Conservation (phyloP, 306 rosid species). For the Abrus pulchellus region DNA sequence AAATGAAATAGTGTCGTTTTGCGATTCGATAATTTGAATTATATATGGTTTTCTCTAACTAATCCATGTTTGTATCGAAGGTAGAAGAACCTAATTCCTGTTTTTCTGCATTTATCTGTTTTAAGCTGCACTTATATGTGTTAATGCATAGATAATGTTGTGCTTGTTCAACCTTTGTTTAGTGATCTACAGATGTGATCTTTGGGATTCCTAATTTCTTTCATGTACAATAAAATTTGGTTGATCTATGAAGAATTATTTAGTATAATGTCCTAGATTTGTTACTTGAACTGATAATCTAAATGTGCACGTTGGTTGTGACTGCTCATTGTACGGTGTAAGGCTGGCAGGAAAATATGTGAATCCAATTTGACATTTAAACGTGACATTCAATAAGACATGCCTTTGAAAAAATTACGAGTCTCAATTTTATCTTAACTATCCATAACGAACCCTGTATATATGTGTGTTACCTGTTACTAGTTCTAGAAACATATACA, state of each 20-base stretch:
- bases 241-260: slow-evolving; percentile 1
- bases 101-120: neutral
- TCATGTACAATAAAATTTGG: neutral
- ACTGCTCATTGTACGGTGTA: neutral
- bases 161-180: neutral
- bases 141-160: neutral
- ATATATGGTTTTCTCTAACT: neutral
- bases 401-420: neutral
- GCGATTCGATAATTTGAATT: neutral
- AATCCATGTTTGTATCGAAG: slow-evolving; percentile 10
- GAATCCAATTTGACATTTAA: neutral
- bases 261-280: slow-evolving; percentile 7
- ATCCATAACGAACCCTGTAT: slow-evolving; percentile 13
- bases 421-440: slow-evolving; percentile 16
- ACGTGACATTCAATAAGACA: neutral
- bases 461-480: neutral
- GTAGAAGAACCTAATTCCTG: neutral
- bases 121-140: neutral
- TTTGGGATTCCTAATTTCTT: neutral
- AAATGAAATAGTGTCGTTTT: neutral
- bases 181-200: neutral
- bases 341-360: neutral
- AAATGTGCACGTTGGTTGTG: neutral
- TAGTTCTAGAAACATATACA: neutral
- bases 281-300: slow-evolving; percentile 29